A percentile compares a stretch with the other conserved stretches of the same genome.
Evolutionary conservation across 2,329 filamentous ascomycete genomes (phyloP).

Genomic region (Claviceps sp.): DNA sequence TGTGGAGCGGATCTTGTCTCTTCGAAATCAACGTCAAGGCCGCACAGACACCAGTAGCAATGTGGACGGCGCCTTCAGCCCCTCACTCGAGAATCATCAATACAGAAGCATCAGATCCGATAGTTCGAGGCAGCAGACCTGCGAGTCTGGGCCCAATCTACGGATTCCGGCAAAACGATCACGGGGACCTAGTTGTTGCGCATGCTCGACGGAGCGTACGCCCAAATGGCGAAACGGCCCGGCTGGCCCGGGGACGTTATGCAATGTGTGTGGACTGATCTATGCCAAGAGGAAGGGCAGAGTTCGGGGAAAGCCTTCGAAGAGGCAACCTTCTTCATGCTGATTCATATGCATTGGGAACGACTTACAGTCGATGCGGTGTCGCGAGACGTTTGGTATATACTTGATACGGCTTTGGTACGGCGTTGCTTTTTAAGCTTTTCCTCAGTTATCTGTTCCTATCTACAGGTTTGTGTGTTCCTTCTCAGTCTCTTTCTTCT

Average conservation of each 20-base stretch:
- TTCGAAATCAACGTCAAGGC: conserved; percentile 3
- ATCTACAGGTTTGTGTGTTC: background rate
- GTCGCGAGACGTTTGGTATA: background rate
- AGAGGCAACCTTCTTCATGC: conserved; percentile 3
- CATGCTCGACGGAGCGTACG: conserved; percentile 59
- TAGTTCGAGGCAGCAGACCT: background rate
- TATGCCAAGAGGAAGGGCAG: conserved; percentile 14
- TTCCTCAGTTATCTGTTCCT: background rate
- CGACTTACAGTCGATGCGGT: background rate
- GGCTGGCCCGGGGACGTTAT: conserved; percentile 59
- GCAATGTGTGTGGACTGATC: conserved; percentile 58
- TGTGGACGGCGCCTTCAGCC: background rate
- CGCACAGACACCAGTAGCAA: conserved; percentile 1
- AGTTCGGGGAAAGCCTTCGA: background rate
- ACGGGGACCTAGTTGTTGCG: conserved; percentile 16
- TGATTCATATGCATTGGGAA: conserved; percentile 1
- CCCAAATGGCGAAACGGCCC: conserved; percentile 63
- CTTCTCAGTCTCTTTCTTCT: background rate
- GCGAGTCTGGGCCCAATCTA: background rate
- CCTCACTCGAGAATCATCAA: background rate
- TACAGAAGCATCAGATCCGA: background rate
- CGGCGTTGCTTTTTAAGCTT: background rate
- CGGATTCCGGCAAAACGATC: conserved; percentile 1
- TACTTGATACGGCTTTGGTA: background rate
- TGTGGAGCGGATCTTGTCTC: conserved; percentile 5